Percentiles rank a stretch among this genome's conserved stretches.
Conservation (phyloP, 495 filamentous ascomycete genomes). For the Trichoderma erinaceum region DNA sequence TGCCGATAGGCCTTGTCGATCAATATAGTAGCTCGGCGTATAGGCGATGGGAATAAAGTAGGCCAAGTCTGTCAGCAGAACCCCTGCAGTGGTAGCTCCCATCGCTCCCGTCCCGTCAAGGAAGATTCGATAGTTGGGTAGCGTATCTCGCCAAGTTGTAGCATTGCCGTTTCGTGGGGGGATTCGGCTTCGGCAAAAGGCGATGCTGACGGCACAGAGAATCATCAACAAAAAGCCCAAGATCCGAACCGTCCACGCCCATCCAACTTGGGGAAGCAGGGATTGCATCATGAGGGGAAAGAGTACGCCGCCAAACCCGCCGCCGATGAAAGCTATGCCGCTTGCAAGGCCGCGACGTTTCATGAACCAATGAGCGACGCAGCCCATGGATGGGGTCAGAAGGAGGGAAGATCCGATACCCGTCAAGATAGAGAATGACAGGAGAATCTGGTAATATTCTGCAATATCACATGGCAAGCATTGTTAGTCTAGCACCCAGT, state of each 20-base stretch:
- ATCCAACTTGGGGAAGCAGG: conserved; percentile 46
- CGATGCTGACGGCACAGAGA: conserved; percentile 46
- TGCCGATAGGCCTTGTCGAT: conserved; percentile 27
- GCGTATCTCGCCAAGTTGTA: conserved; percentile 26
- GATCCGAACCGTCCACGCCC: conserved; percentile 52
- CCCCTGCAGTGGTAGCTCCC: conserved; percentile 38
- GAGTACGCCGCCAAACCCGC: conserved; percentile 54
- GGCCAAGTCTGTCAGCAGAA: conserved; percentile 50
- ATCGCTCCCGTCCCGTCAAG: conserved; percentile 48
- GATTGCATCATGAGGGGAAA: conserved; percentile 52
- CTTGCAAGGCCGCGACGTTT: conserved; percentile 53
- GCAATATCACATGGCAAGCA: conserved; percentile 15
- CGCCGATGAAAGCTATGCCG: conserved; percentile 54
- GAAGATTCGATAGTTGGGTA: conserved; percentile 50
- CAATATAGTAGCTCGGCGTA: conserved; percentile 46
- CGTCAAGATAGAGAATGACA: conserved; percentile 51
- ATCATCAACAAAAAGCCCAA: conserved; percentile 52
- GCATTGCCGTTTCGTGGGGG: conserved; percentile 29
- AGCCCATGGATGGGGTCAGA: conserved; percentile 52
- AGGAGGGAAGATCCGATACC: conserved; percentile 53
- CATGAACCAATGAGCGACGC: conserved; percentile 62
- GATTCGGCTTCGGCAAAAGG: conserved; percentile 50
- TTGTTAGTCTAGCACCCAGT: conserved; percentile 18
- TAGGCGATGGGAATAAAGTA: conserved; percentile 42
- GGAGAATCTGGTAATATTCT: conserved; percentile 62